Conservation (phyloP, 768 basidiomycete genomes). For the Rhodosporidiobolus odoratus region DNA sequence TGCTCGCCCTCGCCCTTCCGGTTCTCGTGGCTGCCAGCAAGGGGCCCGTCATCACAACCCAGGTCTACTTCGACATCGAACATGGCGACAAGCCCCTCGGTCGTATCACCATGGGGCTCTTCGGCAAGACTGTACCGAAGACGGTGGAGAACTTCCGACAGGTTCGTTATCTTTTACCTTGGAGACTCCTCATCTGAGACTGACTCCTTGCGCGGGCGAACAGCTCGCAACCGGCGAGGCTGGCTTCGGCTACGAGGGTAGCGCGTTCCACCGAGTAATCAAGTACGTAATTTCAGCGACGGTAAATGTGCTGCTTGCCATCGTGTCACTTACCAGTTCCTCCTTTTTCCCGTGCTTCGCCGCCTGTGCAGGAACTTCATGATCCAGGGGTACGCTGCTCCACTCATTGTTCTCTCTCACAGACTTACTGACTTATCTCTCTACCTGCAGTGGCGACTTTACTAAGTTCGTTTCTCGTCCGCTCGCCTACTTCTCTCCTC, state of each 20-base stretch:
- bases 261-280: constrained; percentile 68
- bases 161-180: constrained; percentile 43
- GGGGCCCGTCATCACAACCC: constrained; percentile 76
- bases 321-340: too few relatives aligned
- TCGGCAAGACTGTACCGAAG: constrained; percentile 47
- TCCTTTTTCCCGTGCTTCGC: background rate
- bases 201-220: too few relatives aligned
- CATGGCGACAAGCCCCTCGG: constrained; percentile 85
- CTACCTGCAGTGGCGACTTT: constrained; percentile 66
- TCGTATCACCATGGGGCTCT: constrained; percentile 69
- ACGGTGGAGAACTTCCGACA: constrained; percentile 49
- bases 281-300: background rate
- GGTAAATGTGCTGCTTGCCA: too few relatives aligned
- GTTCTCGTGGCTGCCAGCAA: constrained; percentile 57
- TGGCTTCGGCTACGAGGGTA: constrained; percentile 89
- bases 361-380: constrained; percentile 44
- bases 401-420: too few relatives aligned
- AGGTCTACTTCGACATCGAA: constrained; percentile 47
- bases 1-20: constrained; percentile 5
- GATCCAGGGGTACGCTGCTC: constrained; percentile 66
- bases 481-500: too few relatives aligned
- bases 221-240: constrained; percentile 77
- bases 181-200: too few relatives aligned
- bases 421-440: background rate
- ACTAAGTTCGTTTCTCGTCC: constrained; percentile 66